Evolutionary conservation across 176 grass and related monocot genomes (phyloP).

Genomic region (Oryza officinalis): DNA sequence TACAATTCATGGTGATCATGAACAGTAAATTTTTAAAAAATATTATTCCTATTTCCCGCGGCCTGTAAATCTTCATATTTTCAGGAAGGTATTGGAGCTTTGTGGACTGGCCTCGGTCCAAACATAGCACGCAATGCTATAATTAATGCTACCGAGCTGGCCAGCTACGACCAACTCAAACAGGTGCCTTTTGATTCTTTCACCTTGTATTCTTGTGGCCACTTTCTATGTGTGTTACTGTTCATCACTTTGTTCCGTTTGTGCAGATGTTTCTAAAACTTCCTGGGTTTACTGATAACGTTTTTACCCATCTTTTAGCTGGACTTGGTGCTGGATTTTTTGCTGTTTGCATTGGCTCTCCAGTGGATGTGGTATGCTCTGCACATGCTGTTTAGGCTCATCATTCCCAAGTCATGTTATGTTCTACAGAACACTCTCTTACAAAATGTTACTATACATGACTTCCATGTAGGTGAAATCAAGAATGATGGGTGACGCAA

Average conservation of each 20-base stretch:
- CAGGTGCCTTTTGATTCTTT: slow-evolving; percentile 48
- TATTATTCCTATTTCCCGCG: not conserved
- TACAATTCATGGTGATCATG: slow-evolving; percentile 9
- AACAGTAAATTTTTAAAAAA: slow-evolving; percentile 21
- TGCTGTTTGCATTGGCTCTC: slow-evolving; percentile 94
- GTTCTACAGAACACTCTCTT: not conserved
- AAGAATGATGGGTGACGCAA: slow-evolving; percentile 96
- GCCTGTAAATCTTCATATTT: slow-evolving; percentile 35
- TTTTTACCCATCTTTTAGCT: slow-evolving; percentile 95
- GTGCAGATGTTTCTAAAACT: slow-evolving; percentile 80
- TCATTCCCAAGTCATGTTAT: too few relatives aligned
- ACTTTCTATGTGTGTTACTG: slow-evolving; percentile 13
- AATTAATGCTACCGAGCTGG: slow-evolving; percentile 88
- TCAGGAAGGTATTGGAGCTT: slow-evolving; percentile 82
- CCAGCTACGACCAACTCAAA: slow-evolving; percentile 92
- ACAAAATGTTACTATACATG: not conserved
- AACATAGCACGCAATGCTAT: slow-evolving; percentile 93
- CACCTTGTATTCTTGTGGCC: not conserved
- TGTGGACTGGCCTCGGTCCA: slow-evolving; percentile 93
- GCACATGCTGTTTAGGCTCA: slow-evolving; percentile 9
- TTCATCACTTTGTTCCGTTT: slow-evolving; percentile 46
- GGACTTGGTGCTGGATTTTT: slow-evolving; percentile 87
- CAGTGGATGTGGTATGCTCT: slow-evolving; percentile 80
- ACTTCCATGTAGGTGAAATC: slow-evolving; percentile 70
- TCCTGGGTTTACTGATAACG: slow-evolving; percentile 88